Conservation (phyloP, 2,329 filamentous ascomycete species). For the Penicillium sp. region DNA sequence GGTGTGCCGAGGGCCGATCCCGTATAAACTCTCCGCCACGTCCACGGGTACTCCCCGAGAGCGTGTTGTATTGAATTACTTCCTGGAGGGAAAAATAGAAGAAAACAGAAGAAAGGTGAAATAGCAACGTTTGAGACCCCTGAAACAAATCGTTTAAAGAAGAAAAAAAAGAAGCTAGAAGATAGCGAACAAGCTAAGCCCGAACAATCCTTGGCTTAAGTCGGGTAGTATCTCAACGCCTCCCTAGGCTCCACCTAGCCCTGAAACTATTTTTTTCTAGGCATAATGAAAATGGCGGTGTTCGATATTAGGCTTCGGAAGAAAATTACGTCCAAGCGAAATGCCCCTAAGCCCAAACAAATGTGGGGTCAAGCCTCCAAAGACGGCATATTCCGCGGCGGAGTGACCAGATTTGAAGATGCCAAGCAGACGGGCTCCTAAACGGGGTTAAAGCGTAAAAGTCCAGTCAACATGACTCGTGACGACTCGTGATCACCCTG, state of each 20-base stretch:
- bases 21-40: not conserved
- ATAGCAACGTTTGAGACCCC: not conserved
- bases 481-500: not conserved
- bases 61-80: not conserved
- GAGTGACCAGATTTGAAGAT: conserved; percentile 8
- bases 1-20: not conserved
- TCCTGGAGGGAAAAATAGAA: too few relatives aligned
- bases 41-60: not conserved
- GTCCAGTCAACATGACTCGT: not conserved
- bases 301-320: not conserved
- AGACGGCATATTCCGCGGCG: conserved; percentile 10
- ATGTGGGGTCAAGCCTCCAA: conserved; percentile 1
- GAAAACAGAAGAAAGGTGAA: not conserved
- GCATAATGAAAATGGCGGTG: not conserved
- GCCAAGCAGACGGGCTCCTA: conserved; percentile 8
- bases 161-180: not conserved
- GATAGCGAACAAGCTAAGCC: not conserved
- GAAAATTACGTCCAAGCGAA: not conserved
- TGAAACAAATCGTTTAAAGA: not conserved
- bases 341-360: not conserved
- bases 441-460: conserved; percentile 5
- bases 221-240: not conserved
- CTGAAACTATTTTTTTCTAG: not conserved
- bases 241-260: not conserved
- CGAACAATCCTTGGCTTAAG: conserved; percentile 5